Evolutionary conservation across 345 rosid species (phyloP), one percentile per base, ranked within the genome.

Genomic region (Sisymbrium irio): DNA sequence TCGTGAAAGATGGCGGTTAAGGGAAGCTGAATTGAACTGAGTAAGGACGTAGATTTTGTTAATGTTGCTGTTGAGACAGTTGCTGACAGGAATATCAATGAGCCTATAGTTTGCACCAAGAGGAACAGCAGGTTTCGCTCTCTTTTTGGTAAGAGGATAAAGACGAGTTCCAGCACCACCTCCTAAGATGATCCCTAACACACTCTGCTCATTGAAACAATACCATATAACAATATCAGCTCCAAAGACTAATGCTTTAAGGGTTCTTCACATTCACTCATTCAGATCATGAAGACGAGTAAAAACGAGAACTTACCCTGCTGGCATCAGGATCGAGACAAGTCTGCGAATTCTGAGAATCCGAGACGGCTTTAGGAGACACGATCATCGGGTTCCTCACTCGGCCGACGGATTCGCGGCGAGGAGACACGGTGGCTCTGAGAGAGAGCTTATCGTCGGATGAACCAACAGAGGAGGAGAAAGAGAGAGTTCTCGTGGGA

Each of bases 281-380:
- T n/a, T n/a, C 28, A 46, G 51, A 42, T 62, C 53, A 41, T 19
- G 35, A 14, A 22, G 13, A 62, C 0, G 17, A 19, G 32, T 36
- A 18, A 22, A 22, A 28, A 13, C 14, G 15, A 32, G n/a, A 11
- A 70, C 95, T 84, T 40, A 93, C 98, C 57, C 96, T 85, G 77
- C 98, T 93, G 3, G 98, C 98, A 51, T 93, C 98, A 57, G 98
- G 98, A 75, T 93, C 98, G 69, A 93, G 98, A 69, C 98, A 93
- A 2, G 98, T 93, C 82, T 87, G 97, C 4, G 98, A 87, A 73
- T 84, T 91, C 58, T 69, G 84, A 33, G 98, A 91, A 82, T 93
- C 98, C 0, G 98, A 90, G 41, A 93, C 98, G 0, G 98, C 98
- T 39, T 82, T 84, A 10, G 98, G 98, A 53, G 93, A 85, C 10